Conservation (phyloP, 331 rosid genomes). For the Acacia pycnantha region DNA sequence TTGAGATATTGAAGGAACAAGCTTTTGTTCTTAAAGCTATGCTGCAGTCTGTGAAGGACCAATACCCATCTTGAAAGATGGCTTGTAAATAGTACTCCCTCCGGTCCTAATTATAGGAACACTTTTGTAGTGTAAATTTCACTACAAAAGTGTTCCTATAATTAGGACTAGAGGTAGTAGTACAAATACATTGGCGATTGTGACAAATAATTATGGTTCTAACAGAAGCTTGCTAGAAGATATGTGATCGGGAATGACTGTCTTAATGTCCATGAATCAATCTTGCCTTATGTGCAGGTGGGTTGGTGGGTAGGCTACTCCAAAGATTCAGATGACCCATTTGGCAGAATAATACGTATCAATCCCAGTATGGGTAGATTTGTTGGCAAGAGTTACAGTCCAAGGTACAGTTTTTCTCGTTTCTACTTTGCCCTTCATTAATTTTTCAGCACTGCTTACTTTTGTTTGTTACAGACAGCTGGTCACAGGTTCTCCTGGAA, state of each 20-base stretch:
- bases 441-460: constrained; percentile 28
- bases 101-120: no score
- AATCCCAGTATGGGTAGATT: constrained; percentile 95
- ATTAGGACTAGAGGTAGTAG: no score
- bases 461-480: constrained; percentile 69
- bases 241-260: constrained; percentile 8
- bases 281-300: constrained; percentile 56
- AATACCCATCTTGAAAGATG: constrained; percentile 1
- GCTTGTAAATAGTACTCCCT: constrained; percentile 18
- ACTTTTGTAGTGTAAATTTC: no score
- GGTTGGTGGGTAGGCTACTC: constrained; percentile 99
- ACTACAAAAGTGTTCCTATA: no score
- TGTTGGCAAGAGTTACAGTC: constrained; percentile 83
- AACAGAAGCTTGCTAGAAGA: background rate
- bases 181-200: background rate
- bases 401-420: constrained; percentile 60
- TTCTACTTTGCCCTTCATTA: constrained; percentile 9
- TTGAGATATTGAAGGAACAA: constrained; percentile 1
- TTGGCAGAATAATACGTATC: constrained; percentile 76
- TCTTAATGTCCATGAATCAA: constrained; percentile 10
- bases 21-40: background rate
- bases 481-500: constrained; percentile 79
- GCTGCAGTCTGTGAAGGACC: background rate
- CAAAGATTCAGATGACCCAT: constrained; percentile 79
- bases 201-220: constrained; percentile 21